Evolutionary conservation across 768 basidiomycete genomes (phyloP).

Genomic region (Tulasnella sp.): DNA sequence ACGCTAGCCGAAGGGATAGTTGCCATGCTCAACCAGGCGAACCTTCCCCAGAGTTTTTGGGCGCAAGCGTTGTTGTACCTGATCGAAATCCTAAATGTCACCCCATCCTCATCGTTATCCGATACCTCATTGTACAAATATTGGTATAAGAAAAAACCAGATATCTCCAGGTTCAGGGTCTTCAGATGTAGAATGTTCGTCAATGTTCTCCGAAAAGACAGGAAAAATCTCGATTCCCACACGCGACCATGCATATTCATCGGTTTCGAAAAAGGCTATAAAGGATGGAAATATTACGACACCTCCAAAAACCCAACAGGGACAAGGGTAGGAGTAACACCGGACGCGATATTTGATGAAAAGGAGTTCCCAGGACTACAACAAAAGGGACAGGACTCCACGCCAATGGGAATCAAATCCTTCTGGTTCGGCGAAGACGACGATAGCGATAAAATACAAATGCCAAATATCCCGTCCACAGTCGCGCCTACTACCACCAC

Average conservation of each 20-base stretch:
- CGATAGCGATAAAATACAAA: too few species aligned
- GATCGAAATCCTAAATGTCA: constrained; percentile 24
- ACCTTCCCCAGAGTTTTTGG: constrained; percentile 15
- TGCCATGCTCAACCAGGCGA: background rate
- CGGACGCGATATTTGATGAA: constrained; percentile 10
- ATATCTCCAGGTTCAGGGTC: constrained; percentile 44
- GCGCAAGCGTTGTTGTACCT: constrained; percentile 4
- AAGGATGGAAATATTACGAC: too few species aligned
- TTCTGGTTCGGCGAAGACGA: too few species aligned
- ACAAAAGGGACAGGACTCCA: too few species aligned
- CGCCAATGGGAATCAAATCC: too few species aligned
- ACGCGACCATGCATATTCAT: constrained; percentile 10
- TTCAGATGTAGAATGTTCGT: constrained; percentile 51
- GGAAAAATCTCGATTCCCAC: constrained; percentile 6
- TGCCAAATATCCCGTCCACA: too few species aligned
- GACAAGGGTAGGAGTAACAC: too few species aligned
- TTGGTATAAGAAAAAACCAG: constrained; percentile 33
- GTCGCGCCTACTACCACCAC: too few species aligned
- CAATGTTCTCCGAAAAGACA: constrained; percentile 44
- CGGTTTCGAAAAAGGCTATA: background rate
- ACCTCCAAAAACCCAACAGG: too few species aligned
- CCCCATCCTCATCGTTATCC: background rate
- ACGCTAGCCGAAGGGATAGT: too few species aligned
- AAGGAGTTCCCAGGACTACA: background rate
- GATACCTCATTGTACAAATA: constrained; percentile 34